Conservation (phyloP, 1,284 basidiomycete species). For the Boletus mariae region DNA sequence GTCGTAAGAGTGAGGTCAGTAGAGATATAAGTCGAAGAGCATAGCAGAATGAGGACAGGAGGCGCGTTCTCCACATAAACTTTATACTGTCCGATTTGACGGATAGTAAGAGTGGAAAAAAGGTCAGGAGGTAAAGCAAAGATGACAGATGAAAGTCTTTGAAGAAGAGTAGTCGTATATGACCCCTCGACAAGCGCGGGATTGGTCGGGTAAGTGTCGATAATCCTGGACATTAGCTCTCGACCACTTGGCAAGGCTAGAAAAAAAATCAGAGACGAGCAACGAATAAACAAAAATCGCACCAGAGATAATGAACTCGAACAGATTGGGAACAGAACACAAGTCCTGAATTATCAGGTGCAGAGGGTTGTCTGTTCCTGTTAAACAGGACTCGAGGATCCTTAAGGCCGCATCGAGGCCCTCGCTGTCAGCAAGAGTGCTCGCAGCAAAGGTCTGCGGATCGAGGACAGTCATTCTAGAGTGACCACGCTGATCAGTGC, state of each 20-base stretch:
- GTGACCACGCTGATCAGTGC: background rate
- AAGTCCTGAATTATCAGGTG: constrained; percentile 31
- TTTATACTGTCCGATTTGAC: no score
- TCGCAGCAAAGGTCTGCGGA: constrained; percentile 13
- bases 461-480: constrained; percentile 14
- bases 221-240: no score
- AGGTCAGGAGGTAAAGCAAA: no score
- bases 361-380: constrained; percentile 22
- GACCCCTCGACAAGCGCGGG: no score
- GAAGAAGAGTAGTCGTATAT: no score
- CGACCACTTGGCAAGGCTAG: constrained; percentile 17
- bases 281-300: background rate
- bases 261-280: background rate
- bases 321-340: constrained; percentile 24
- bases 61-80: constrained; percentile 18
- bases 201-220: no score
- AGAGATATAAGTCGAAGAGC: background rate
- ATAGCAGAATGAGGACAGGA: constrained; percentile 15
- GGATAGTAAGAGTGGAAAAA: no score
- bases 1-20: background rate
- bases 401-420: constrained; percentile 15
- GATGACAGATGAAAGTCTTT: no score
- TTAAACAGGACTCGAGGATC: constrained; percentile 29
- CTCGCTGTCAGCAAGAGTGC: constrained; percentile 13
- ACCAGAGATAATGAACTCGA: constrained; percentile 31